Evolutionary conservation across 768 basidiomycete genomes (phyloP), one percentile per base, ranked within the genome.

Genomic region (Rickenella mellea): DNA sequence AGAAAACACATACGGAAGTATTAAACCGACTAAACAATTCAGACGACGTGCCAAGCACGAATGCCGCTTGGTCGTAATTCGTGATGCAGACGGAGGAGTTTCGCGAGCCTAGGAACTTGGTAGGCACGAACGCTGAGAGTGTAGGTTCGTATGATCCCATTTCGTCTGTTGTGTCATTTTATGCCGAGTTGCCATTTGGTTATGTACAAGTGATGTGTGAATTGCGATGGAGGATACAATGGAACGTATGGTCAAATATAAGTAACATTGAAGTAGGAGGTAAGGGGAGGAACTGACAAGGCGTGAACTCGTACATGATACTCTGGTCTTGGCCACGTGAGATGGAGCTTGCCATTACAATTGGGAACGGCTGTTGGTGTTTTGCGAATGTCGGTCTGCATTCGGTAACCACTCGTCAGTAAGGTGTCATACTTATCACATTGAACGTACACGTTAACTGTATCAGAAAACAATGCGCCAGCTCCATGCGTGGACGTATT

Each of bases 51-150:
- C 66, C 73, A 12, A 66, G 55, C 12, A 73, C 56, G 12, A 60
- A 43, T 2, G 59, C 38, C 0, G 48, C 50, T 32, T 67, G 64
- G n/a, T 65, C 65, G 39, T 58, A 65, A 31, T 61, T 60, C 2
- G 58, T 55, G 5, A 64, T 35, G 17, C 64, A 67, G 25, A 56
- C 26, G 21, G 45, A 59, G 10, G 44, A 47, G 30, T 64, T 65
- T 8, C 42, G 28, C 0, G 61, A 60, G 1, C 76, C 76, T 17
- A 73, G 50, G 50, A 70, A 67, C 46, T 69, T 62, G 26, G 67
- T 56, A 0, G 66, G 62, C 5, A 65, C 63, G 41, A 73, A 74
- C 2, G 73, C 71, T 1, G 70, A 65, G 5, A 68, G 52, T 30
- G 60, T 61, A 39, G 66, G 57, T 41, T 71, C 69, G 45, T 56